A percentile compares a stretch with the other conserved stretches of the same genome.
Evolutionary conservation across 306 rosid species (phyloP).

Genomic region (Hippophae rhamnoides): DNA sequence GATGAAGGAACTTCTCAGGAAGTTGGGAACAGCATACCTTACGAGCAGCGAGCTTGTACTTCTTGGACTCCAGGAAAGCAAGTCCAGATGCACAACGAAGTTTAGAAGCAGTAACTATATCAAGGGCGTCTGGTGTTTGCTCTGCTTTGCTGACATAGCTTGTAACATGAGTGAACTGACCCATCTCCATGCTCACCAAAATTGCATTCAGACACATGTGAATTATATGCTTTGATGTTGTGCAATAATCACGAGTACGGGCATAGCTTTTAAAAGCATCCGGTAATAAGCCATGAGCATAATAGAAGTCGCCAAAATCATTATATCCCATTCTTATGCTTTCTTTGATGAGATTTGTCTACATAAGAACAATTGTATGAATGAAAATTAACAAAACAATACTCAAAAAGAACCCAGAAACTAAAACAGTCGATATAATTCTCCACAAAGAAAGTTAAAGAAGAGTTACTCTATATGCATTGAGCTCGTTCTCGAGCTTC

Average conservation of each 20-base stretch:
- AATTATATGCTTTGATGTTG: constrained; percentile 80
- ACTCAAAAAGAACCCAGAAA: too few relatives aligned
- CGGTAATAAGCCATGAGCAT: constrained; percentile 79
- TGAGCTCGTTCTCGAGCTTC: constrained; percentile 93
- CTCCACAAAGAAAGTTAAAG: neutral
- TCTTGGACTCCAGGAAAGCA: constrained; percentile 88
- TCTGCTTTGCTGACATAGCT: constrained; percentile 93
- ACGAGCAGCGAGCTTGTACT: constrained; percentile 97
- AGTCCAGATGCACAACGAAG: constrained; percentile 89
- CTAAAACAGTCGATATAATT: too few relatives aligned
- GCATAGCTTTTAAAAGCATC: constrained; percentile 89
- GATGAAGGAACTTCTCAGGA: neutral
- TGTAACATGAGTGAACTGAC: constrained; percentile 85
- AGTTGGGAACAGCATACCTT: constrained; percentile 47
- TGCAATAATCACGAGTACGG: constrained; percentile 99
- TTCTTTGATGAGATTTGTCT: constrained; percentile 98
- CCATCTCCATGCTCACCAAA: constrained; percentile 97
- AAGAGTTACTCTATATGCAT: constrained; percentile 66
- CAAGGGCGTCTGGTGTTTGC: constrained; percentile 63
- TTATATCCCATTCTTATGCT: constrained; percentile 99
- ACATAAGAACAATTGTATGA: constrained; percentile 22
- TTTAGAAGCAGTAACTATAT: constrained; percentile 40
- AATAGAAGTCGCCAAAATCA: constrained; percentile 94
- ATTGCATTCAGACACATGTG: constrained; percentile 94
- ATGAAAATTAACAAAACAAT: too few relatives aligned